Evolutionary conservation across 129 eudicot species (phyloP), one percentile per base, ranked within the genome.

Genomic region (Flaveria sonorensis): DNA sequence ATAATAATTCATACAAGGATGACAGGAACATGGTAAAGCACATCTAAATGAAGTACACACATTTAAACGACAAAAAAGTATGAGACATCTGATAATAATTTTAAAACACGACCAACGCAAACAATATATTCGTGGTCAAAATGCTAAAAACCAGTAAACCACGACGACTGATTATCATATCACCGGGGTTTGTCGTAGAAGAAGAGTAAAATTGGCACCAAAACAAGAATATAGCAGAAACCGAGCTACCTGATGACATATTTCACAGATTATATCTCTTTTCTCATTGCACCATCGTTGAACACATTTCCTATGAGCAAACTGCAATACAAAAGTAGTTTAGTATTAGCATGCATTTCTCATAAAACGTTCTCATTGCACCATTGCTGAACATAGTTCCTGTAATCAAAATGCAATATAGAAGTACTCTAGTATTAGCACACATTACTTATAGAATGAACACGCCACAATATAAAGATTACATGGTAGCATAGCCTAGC

Each of bases 211-310:
- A 55, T 15, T 28, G 24, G 18, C 57, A 60, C 46, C 72, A 50
- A 47, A 59, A 43, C 53, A 70, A 48, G 45, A 32, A 8, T 11
- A 55, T 69, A 75, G 60, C 53, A 45, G 65, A 71, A 52, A 72
- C 9, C 48, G 30, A 73, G 85, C 73, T 56, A 88, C 92, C 92
- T 91, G 94, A 77, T 83, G 94, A 87, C 97, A 91, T 32, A 91
- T 91, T 83, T 91, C 97, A 75, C 97, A 91, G 13, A 83, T 91
- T 69, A 78, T 77, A 81, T 88, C 94, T 67, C 92, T 89, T 81
- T 91, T 91, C 85, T 91, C 97, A 70, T 91, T 83, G 83, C 93
- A 88, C 96, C 96, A 91, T 46, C 82, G 81, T 61, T 91, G 96
- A 71, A 91, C 96, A 68, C 96, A 91, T 83, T 88, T 86, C 89